These are phyloP conservation scores for cucumber (Cucumis sativus) DNA, from an alignment of 306 rosid genomes.

Conservation along the genomic window Cucumber_9930_V3 NC_026659.2:27742001-27742500, in stretches of 20 bases:
- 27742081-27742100: slow-evolving; percentile 79
- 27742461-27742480: slow-evolving; percentile 45
- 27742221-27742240: slow-evolving; percentile 13
- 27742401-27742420: slow-evolving; percentile 22
- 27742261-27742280: background rate
- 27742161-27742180: slow-evolving; percentile 3
- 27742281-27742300: background rate
- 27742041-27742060: slow-evolving; percentile 96
- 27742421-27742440: slow-evolving; percentile 17
- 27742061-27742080: slow-evolving; percentile 81
- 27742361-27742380: slow-evolving; percentile 37
- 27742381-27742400: slow-evolving; percentile 31
- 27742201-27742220: slow-evolving; percentile 14
- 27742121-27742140: slow-evolving; percentile 39
- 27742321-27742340: slow-evolving; percentile 23
- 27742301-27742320: slow-evolving; percentile 17
- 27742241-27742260: slow-evolving; percentile 8
- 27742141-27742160: slow-evolving; percentile 5
- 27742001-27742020: background rate
- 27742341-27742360: slow-evolving; percentile 17
- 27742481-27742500: slow-evolving; percentile 40
- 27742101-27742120: slow-evolving; percentile 77
- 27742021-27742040: slow-evolving; percentile 29
- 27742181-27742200: slow-evolving; percentile 12
- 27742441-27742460: slow-evolving; percentile 26